Percentiles rank a stretch among this genome's conserved stretches.
These are phyloP conservation scores for Epichloe glyceriae DNA, from an alignment of 2,329 filamentous ascomycete species.

Conservation along the genomic window DNA sequence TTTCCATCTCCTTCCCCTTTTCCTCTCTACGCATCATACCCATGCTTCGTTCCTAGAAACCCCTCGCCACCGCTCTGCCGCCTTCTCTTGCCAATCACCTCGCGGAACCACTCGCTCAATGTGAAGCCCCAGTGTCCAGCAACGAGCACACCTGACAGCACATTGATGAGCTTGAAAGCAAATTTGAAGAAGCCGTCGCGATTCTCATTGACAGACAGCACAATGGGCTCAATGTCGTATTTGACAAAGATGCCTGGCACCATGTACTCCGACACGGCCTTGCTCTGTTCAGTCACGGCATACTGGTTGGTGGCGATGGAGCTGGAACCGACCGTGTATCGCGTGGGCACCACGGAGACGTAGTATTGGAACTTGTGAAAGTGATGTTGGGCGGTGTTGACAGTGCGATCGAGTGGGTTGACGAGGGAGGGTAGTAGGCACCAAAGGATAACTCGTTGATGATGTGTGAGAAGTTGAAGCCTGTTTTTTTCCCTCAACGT, in stretches of 20 bases:
- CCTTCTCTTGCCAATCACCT: conserved; percentile 38
- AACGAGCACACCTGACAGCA: conserved; percentile 80
- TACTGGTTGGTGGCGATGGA: conserved; percentile 93
- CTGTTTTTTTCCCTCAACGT: conserved; percentile 26
- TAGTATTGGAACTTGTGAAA: conserved; percentile 99
- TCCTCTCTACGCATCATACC: conserved; percentile 12
- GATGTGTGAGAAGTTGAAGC: conserved; percentile 96
- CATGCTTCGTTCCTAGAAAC: conserved; percentile 35
- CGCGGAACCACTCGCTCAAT: conserved; percentile 60
- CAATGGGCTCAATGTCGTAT: conserved; percentile 94
- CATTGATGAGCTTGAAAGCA: conserved; percentile 74
- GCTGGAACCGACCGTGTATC: conserved; percentile 60
- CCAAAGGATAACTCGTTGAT: conserved; percentile 94
- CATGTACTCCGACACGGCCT: conserved; percentile 50
- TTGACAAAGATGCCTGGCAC: conserved; percentile 95
- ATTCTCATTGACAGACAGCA: conserved; percentile 73
- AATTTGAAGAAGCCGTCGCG: conserved; percentile 64
- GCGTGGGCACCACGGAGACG: conserved; percentile 83
- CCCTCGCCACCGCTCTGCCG: conserved; percentile 33
- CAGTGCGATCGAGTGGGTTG: conserved; percentile 88
- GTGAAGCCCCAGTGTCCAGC: conserved; percentile 90
- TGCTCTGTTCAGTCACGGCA: conserved; percentile 82
- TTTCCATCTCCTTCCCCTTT: not conserved
- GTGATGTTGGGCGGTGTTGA: conserved; percentile 58
- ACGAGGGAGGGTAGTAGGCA: conserved; percentile 83